Percentiles rank a stretch among this genome's conserved stretches.
Conservation (phyloP, 495 filamentous ascomycete genomes). For the Xylaria flabelliformis region DNA sequence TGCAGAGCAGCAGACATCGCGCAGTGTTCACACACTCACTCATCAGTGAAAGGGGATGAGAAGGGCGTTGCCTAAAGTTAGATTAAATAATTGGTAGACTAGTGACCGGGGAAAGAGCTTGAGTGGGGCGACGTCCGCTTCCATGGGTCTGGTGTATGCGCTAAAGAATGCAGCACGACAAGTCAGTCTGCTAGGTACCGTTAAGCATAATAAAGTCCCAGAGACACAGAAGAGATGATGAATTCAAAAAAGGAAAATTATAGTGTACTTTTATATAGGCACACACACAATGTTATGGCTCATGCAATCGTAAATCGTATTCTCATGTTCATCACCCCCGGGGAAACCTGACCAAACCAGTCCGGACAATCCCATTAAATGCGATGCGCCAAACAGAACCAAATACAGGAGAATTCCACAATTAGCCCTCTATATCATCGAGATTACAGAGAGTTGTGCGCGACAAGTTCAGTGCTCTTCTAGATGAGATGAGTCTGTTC, state of each 20-base stretch:
- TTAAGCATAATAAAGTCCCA: not conserved
- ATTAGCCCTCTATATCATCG: not conserved
- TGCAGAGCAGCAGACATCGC: conserved; percentile 33
- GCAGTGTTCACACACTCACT: conserved; percentile 4
- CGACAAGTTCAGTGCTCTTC: not conserved
- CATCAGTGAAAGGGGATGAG: not conserved
- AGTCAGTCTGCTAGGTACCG: not conserved
- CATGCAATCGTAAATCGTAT: conserved; percentile 23
- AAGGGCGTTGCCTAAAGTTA: too few relatives aligned
- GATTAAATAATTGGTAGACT: not conserved
- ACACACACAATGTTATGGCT: not conserved
- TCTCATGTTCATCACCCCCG: conserved; percentile 14
- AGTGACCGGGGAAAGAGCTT: not conserved
- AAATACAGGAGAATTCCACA: not conserved
- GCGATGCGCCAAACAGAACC: conserved; percentile 3
- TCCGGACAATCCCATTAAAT: not conserved
- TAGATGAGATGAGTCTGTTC: not conserved
- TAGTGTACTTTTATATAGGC: not conserved
- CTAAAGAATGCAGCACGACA: too few relatives aligned
- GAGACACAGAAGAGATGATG: not conserved
- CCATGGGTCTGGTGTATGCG: too few relatives aligned
- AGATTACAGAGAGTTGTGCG: not conserved
- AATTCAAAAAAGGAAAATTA: not conserved
- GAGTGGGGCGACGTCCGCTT: not conserved
- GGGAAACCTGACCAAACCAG: not conserved